A percentile compares a stretch with the other conserved stretches of the same genome.
Evolutionary conservation across 306 rosid genomes (phyloP).

Genomic region (Carpinus fangiana): DNA sequence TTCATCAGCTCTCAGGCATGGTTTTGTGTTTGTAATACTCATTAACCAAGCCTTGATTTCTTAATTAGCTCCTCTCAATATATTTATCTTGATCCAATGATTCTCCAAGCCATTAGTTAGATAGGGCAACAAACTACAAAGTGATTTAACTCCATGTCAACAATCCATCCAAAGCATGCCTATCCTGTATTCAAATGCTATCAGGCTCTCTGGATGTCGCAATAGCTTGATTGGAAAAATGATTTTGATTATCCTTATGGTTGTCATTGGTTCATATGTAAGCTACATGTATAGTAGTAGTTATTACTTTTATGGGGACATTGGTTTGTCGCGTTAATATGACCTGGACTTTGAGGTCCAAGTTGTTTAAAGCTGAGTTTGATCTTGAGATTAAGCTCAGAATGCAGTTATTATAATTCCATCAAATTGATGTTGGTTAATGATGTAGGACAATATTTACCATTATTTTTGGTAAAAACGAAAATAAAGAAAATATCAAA

Average conservation of each 20-base stretch:
- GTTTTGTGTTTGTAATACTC: neutral
- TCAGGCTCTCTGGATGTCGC: neutral
- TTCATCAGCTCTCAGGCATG: neutral
- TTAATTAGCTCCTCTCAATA: neutral
- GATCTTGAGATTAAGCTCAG: neutral
- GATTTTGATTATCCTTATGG: neutral
- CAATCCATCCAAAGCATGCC: neutral
- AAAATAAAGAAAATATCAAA: too few relatives aligned
- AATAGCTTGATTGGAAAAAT: neutral
- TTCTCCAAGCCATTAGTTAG: neutral
- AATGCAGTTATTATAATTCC: neutral
- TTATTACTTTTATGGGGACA: neutral
- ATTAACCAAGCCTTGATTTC: neutral
- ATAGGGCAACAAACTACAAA: neutral
- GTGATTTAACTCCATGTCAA: neutral
- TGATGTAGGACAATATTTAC: too few relatives aligned
- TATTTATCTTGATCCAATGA: slow-evolving; percentile 2
- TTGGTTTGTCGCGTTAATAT: neutral
- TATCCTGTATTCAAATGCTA: neutral
- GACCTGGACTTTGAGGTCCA: neutral
- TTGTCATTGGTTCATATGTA: neutral
- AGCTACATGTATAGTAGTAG: neutral
- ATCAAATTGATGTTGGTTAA: too few relatives aligned
- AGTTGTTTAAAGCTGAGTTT: neutral
- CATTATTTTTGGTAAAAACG: too few relatives aligned